These are phyloP conservation scores for Heracleum sosnowskyi DNA, from an alignment of 129 eudicot genomes.

Conservation along the genomic window DNA sequence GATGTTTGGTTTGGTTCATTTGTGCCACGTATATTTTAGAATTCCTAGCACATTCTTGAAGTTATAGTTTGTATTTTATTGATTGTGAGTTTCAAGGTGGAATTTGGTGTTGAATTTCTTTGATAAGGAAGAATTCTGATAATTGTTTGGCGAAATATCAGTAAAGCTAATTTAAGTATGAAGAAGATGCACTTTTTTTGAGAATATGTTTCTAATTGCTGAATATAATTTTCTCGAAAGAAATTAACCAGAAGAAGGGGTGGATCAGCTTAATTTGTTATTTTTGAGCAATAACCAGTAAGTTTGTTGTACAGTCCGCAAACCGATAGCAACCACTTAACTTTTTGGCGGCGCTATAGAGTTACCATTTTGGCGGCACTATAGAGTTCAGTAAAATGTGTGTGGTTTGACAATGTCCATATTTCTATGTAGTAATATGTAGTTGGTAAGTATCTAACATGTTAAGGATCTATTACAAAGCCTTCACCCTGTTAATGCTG, in stretches of 20 bases:
- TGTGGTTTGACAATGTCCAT: too few species aligned
- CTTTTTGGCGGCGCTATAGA: too few species aligned
- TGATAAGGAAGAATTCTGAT: background rate
- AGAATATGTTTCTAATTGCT: too few species aligned
- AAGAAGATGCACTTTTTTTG: background rate
- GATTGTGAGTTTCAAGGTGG: background rate
- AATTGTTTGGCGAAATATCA: background rate
- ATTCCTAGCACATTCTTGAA: background rate
- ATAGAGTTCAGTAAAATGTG: too few species aligned
- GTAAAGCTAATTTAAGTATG: too few species aligned
- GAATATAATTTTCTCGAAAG: too few species aligned
- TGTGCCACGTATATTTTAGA: background rate
- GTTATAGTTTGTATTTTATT: background rate
- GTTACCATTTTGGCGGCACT: too few species aligned
- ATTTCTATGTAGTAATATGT: background rate
- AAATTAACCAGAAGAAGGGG: too few species aligned
- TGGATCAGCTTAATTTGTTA: background rate
- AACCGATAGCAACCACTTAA: too few species aligned
- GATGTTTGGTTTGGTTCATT: background rate
- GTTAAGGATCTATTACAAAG: background rate
- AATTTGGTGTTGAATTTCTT: background rate
- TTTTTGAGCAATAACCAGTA: background rate
- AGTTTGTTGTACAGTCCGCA: too few species aligned
- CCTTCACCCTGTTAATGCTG: background rate
- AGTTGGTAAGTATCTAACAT: background rate